These are phyloP conservation scores for Helianthus annuus DNA, from an alignment of 129 eudicot genomes.

Conservation along the genomic window DNA sequence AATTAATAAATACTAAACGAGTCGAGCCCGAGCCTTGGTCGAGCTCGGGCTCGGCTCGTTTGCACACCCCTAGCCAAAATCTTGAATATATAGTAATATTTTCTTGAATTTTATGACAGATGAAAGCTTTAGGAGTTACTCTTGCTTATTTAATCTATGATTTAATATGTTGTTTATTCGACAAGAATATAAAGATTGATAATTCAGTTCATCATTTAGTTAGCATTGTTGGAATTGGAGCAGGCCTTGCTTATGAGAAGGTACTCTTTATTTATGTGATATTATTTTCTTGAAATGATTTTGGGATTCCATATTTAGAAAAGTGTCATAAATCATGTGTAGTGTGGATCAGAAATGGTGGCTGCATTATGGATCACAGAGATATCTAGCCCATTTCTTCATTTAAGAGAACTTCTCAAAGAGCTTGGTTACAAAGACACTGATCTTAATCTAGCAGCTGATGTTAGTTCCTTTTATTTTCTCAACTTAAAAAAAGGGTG, in stretches of 20 bases:
- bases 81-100: slow-evolving; percentile 1
- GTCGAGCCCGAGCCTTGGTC: no score
- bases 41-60: no score
- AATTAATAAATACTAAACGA: no score
- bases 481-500: background rate
- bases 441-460: slow-evolving; percentile 81
- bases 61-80: no score
- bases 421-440: slow-evolving; percentile 79
- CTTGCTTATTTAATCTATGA: slow-evolving; percentile 78
- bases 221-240: slow-evolving; percentile 71
- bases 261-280: slow-evolving; percentile 31
- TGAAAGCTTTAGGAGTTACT: slow-evolving; percentile 59
- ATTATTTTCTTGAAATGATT: background rate
- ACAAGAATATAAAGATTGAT: slow-evolving; percentile 54
- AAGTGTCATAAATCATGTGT: slow-evolving; percentile 8
- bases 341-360: slow-evolving; percentile 98
- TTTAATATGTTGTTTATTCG: slow-evolving; percentile 65
- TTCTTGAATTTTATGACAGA: slow-evolving; percentile 51
- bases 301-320: slow-evolving; percentile 11
- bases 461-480: slow-evolving; percentile 51
- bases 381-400: slow-evolving; percentile 88
- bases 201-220: slow-evolving; percentile 83
- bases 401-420: slow-evolving; percentile 84
- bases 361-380: slow-evolving; percentile 86
- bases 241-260: slow-evolving; percentile 85